Evolutionary conservation across 2,329 filamentous ascomycete genomes (phyloP), one percentile per base, ranked within the genome.

Genomic region (Chaetoscypha palmicola): DNA sequence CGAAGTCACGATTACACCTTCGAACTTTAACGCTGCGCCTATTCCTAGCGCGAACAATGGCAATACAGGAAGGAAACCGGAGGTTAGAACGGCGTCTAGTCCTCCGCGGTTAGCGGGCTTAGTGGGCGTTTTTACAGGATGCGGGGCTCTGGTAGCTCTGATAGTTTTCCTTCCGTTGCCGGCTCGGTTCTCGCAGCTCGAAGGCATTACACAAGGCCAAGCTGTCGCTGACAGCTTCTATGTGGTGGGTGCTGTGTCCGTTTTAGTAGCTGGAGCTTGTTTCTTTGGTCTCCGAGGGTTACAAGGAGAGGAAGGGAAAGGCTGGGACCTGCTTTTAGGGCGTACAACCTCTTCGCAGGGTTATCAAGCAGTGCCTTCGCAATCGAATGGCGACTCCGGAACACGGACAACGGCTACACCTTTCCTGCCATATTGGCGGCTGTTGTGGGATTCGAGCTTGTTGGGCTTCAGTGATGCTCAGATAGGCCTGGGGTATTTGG

Each of bases 91-190:
- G 22, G 60, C 62, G 31, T 72, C 73, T 5, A 77, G 76, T 22
- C 76, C 57, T 35, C 60, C 75, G 28, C 72, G 79, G 49, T 74
- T 98, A 20, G 91, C 92, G 12, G 92, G 92, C 0, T 80, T 90
- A 39, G 92, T 98, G 4, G 92, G 92, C 3, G 71, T 95, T 46
- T 94, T 94, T 61, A 95, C 92, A 5, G 92, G 92, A 19, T 87
- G 86, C 57, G 92, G 92, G 48, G 92, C 92, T 11, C 73, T 98
- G 4, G 73, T 98, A 3, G 89, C 92, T 9, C 70, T 98, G 22
- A 66, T 72, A 0, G 59, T 92, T 24, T 97, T 98, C 60, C 72
- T 98, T 11, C 92, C 91, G 4, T 74, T 98, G 14, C 92, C 92
- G 0, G 83, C 88, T 2, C 75, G 76, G 24, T 94, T 97, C 59